Base-by-base conservation (phyloP, 139 green algal species). In the Astrephomene gubernaculifera region DNA sequence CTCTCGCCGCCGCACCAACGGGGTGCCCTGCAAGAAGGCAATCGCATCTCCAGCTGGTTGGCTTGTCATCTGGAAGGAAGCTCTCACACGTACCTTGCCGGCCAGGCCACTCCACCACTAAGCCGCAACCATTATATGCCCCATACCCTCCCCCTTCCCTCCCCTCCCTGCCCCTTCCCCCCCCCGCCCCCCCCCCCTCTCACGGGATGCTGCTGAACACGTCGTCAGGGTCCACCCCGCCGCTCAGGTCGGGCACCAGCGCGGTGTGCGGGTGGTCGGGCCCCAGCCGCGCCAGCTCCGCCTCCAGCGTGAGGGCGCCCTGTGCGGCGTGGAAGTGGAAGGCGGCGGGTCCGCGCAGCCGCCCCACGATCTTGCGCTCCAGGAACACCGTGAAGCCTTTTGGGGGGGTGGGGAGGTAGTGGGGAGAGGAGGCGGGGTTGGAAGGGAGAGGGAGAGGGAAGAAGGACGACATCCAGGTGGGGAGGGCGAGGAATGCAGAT, bases 151-250 rank as follows among this genome's bases (percentile, higher is more conserved):
- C 31, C 68, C 57, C 71, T 43, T 57, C 76, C 90, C 86, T 94
- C 93, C 57, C 93, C 95, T 0, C 90, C 91, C 9, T 95, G 79
- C 33, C 72, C 29, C 29, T n/a, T 41, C 6, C 63, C 63, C n/a
- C 41, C n/a, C 63, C n/a, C 41, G n/a, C 63, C 63, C 41, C 38
- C 7, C 52, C 4, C n/a, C 9, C 19, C 17, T 29, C 75, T 63
- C 60, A 83, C 76, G 79, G 79, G 33, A 86, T 78, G 35, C 35
- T 87, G n/a, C 41, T 90, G 90, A 98, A 98, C 2, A 93, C 93
- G 75, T 98, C 96, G 86, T 99, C 96, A 0, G 96, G 96, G 89
- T 99, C 96, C 8, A 90, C 79, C 1, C 95, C 96, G 2, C 43
- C 82, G 1, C 49, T 75, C 44, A 96, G 81, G 80, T 94, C 87